Evolutionary conservation across 139 green algal genomes (phyloP), one percentile per base, ranked within the genome.

Genomic region (Chlamydomonas applanata): DNA sequence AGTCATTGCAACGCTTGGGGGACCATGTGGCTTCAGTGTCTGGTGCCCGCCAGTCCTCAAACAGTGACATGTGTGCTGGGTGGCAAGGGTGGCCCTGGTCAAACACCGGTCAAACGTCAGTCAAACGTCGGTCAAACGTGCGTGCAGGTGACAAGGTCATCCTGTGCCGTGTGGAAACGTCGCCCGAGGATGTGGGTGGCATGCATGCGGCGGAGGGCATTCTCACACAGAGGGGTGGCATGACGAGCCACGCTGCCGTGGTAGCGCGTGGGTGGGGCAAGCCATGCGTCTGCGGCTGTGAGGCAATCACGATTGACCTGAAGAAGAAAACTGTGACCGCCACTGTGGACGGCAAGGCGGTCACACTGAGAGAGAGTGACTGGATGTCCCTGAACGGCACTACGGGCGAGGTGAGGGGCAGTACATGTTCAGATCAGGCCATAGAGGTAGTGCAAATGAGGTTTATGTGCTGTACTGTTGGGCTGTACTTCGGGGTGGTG

Each of bases 211-310:
- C 92, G 0, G 75, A 89, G 60, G 92, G 92, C 49, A 90, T 97
- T 61, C 75, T 97, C 34, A 96, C 91, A 14, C 73, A 85, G 27
- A 79, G 87, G 46, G 92, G 92, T 25, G 92, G 92, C 64, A 96
- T 97, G 91, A 97, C 92, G 30, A 90, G 78, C 25, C 92, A 97
- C 74, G 92, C 92, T 22, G 92, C 92, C 30, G 92, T 97, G 69
- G 92, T 97, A 45, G 92, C 92, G 11, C 83, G 92, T 30, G 92
- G 92, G 22, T 75, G 69, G 69, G 69, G 69, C 49, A 75, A 75
- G 49, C 69, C 69, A 27, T 75, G 93, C 85, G 85, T 97, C 49
- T 93, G 85, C 57, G 92, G 92, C 62, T 93, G 90, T 80, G 83
- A 85, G 44, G 75, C 76, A 35, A 73, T 97, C 29, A 40, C 82